Base-by-base conservation (phyloP, 805 yeast species). In the Komagataella mondaviorum region DNA sequence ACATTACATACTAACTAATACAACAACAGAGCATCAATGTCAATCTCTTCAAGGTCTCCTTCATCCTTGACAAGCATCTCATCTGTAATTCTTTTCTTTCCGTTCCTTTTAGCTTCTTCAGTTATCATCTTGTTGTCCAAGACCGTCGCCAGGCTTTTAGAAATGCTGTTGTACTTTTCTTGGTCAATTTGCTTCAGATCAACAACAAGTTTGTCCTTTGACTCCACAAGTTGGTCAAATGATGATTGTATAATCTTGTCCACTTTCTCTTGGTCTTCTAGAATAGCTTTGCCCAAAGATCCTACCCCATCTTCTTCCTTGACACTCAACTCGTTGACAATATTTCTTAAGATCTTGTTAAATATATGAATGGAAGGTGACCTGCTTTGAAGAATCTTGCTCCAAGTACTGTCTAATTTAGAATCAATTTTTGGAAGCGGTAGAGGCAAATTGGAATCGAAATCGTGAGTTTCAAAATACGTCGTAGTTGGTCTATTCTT, bases 351-450 rank as follows among this genome's bases (percentile, higher is more conserved):
- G 1, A 56, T 12, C 8, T 45, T 47, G 12, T 55, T 51, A 2
- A 55, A 20, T 7, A 55, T 46, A 47, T 62, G 65, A 8, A 55
- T 17, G 39, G 51, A 55, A 8, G 61, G 60, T 1, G 63, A 58
- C 36, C 58, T 61, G 22, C 52, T 51, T 3, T 57, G 39, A 12
- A 63, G 49, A 0, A 63, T 20, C 16, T 7, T 39, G 12, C 60
- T 53, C 1, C 44, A 51, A 23, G 14, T 14, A 50, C 45, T 14
- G 46, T 14, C 46, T 16, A 51, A 43, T 17, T 52, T 58, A 3
- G 60, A 12, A 2, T 63, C 63, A 44, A 43, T 54, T n/a, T 23
- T 48, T 5, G 30, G 17, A 1, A 30, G 14, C 8, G 52, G 48
- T 1, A 59, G 24, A 0, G 61, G 57, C 1, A 59, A 18, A 7